Percentiles rank a stretch among this genome's conserved stretches.
Evolutionary conservation across 2,329 filamentous ascomycete genomes (phyloP).

Genomic region (Pseudopyricularia javanii): DNA sequence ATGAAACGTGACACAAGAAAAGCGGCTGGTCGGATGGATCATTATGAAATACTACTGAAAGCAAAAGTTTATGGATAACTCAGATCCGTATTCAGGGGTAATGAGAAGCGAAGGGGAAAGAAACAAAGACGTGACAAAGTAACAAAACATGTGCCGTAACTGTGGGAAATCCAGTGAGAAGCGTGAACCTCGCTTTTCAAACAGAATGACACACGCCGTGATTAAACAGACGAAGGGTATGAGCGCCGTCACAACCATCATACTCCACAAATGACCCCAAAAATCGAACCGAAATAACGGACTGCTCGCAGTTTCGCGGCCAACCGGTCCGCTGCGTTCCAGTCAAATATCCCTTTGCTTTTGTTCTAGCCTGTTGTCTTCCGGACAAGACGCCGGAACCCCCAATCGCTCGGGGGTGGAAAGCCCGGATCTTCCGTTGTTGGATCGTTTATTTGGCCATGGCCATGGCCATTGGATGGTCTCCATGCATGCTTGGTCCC

Average conservation of each 20-base stretch:
- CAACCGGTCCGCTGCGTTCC: not conserved
- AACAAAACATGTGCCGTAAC: not conserved
- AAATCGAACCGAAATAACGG: not conserved
- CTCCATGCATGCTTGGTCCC: conserved; percentile 8
- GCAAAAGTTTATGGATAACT: not conserved
- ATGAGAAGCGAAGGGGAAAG: not conserved
- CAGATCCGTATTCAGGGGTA: conserved; percentile 1
- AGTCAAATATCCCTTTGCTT: not conserved
- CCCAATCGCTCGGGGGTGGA: not conserved
- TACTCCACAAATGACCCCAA: not conserved
- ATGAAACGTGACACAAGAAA: not conserved
- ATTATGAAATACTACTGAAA: conserved; percentile 1
- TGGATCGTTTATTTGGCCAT: not conserved
- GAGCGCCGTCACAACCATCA: conserved; percentile 6
- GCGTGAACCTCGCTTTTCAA: not conserved
- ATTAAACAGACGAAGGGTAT: conserved; percentile 1
- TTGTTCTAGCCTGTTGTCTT: not conserved
- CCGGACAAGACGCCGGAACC: not conserved
- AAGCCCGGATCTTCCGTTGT: not conserved
- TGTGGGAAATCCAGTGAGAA: not conserved
- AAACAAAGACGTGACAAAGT: not conserved
- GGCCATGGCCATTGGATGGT: conserved; percentile 1
- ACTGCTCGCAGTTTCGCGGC: not conserved
- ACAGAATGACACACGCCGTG: not conserved
- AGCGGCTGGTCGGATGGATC: not conserved